Evolutionary conservation across 768 basidiomycete species (phyloP).

Genomic region (Daedalea quercina): DNA sequence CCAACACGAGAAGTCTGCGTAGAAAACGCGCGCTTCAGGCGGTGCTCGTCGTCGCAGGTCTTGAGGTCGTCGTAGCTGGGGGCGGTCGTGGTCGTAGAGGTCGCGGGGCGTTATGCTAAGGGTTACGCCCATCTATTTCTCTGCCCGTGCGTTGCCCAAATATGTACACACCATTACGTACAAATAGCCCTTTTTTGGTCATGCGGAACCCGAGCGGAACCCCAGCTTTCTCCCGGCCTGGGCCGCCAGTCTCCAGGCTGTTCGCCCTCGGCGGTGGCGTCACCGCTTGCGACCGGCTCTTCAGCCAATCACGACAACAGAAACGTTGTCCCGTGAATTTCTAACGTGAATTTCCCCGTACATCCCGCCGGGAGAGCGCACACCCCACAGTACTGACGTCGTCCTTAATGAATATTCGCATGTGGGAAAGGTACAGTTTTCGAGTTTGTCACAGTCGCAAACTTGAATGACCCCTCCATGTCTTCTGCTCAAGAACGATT

Average conservation of each 20-base stretch:
- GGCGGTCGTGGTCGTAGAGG: constrained; percentile 8
- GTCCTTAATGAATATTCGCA: too few relatives aligned
- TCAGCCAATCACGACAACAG: constrained; percentile 3
- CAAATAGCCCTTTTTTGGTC: not conserved
- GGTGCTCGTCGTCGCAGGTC: constrained; percentile 1
- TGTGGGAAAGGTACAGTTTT: too few relatives aligned
- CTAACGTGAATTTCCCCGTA: constrained; percentile 7
- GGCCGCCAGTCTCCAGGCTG: constrained; percentile 2
- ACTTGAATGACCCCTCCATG: too few relatives aligned
- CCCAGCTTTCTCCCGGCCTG: not conserved
- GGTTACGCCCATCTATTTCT: not conserved
- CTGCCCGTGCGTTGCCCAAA: constrained; percentile 7
- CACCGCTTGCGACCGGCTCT: constrained; percentile 1
- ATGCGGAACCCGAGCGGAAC: not conserved
- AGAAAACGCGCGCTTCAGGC: not conserved
- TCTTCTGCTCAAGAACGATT: not conserved
- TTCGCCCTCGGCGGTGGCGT: constrained; percentile 4
- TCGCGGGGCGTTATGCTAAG: constrained; percentile 2
- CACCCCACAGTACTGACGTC: constrained; percentile 13
- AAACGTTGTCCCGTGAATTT: constrained; percentile 1
- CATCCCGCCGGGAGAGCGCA: not conserved
- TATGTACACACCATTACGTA: not conserved
- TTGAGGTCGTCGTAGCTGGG: constrained; percentile 5
- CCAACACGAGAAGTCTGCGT: constrained; percentile 12
- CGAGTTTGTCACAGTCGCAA: too few relatives aligned